Percentiles rank a stretch among this genome's conserved stretches.
These are phyloP conservation scores for Babesia bigemina DNA, from an alignment of 169 alveolate genomes.

Conservation along the genomic window DNA sequence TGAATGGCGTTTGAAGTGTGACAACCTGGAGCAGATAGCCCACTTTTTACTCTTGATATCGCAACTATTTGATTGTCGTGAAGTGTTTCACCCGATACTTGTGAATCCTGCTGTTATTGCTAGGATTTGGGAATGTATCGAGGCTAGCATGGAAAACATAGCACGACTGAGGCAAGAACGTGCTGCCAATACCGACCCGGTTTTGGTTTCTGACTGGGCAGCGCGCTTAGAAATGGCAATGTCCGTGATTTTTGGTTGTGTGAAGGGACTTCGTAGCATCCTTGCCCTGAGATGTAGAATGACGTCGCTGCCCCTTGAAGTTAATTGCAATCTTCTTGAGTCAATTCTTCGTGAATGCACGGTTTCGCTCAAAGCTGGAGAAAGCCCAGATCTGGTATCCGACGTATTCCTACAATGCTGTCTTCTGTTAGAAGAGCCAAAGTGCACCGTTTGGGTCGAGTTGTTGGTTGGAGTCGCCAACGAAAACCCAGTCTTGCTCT, in stretches of 20 bases:
- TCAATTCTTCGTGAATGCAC: conserved; percentile 8
- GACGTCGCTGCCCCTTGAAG: conserved; percentile 13
- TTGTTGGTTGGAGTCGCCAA: conserved; percentile 22
- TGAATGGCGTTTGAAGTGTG: conserved; percentile 61
- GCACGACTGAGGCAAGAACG: not conserved
- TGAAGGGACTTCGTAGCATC: conserved; percentile 34
- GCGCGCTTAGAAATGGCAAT: not conserved
- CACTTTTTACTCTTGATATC: conserved; percentile 45
- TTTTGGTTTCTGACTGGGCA: not conserved
- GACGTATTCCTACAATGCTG: conserved; percentile 5
- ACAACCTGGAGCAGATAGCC: conserved; percentile 33
- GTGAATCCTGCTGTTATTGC: conserved; percentile 39
- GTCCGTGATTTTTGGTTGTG: conserved; percentile 28
- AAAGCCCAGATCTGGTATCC: not conserved
- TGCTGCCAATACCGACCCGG: not conserved
- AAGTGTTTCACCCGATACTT: conserved; percentile 49
- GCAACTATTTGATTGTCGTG: conserved; percentile 22
- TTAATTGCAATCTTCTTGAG: not conserved
- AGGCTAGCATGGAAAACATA: not conserved
- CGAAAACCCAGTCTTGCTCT: not conserved
- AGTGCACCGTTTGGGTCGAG: not conserved
- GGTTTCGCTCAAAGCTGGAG: not conserved
- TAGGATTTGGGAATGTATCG: conserved; percentile 33
- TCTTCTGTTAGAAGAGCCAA: not conserved
- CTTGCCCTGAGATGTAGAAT: conserved; percentile 23